Conservation (phyloP, 2,329 filamentous ascomycete species). For the Pyrenochaeta sp. region DNA sequence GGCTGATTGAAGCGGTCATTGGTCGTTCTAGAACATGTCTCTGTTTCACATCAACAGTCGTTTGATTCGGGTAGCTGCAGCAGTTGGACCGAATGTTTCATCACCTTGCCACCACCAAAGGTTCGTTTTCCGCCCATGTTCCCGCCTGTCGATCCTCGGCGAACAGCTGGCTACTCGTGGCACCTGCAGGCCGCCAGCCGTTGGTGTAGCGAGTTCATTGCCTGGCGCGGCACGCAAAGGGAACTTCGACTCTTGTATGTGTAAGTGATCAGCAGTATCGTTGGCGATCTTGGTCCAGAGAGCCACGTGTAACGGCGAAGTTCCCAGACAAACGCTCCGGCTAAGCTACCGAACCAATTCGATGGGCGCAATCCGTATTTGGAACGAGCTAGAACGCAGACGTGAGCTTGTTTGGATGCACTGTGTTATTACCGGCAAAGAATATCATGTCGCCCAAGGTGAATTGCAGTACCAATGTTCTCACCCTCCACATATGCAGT, state of each 20-base stretch:
- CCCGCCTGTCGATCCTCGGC: slow-evolving; percentile 32
- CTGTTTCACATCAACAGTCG: slow-evolving; percentile 31
- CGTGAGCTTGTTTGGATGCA: background rate
- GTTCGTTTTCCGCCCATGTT: slow-evolving; percentile 21
- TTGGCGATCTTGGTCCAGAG: slow-evolving; percentile 19
- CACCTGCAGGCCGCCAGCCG: slow-evolving; percentile 37
- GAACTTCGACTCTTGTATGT: slow-evolving; percentile 5
- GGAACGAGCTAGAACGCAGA: slow-evolving; percentile 11
- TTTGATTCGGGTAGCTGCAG: slow-evolving; percentile 40
- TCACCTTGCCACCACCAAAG: slow-evolving; percentile 25
- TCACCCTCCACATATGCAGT: background rate
- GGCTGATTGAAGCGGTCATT: slow-evolving; percentile 26
- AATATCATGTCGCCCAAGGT: background rate
- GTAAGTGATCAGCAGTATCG: slow-evolving; percentile 20
- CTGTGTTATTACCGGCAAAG: background rate
- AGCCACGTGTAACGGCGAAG: slow-evolving; percentile 32
- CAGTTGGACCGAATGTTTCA: slow-evolving; percentile 37
- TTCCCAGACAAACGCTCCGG: slow-evolving; percentile 28
- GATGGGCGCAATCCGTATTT: slow-evolving; percentile 21
- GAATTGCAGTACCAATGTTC: background rate
- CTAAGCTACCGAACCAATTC: slow-evolving; percentile 36
- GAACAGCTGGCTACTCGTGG: slow-evolving; percentile 30
- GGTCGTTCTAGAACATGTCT: slow-evolving; percentile 27
- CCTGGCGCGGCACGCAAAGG: slow-evolving; percentile 2
- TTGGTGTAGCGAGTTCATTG: slow-evolving; percentile 20